phyloP scores from a whole-genome alignment of 2,329 filamentous ascomycete species.

The Beauveria rudraprayagi region DNA sequence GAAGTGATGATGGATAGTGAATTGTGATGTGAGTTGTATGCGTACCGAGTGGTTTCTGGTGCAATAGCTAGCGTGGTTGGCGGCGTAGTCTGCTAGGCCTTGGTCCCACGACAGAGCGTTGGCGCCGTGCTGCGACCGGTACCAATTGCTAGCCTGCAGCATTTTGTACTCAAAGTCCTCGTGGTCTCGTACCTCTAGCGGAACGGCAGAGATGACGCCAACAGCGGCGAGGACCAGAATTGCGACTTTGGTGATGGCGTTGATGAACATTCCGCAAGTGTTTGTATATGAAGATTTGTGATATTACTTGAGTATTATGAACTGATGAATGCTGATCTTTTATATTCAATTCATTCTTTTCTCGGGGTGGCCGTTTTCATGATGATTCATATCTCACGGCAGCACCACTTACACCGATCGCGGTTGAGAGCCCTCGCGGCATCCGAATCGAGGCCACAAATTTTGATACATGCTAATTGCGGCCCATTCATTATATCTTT shows the following conservation, averaged over 20 bases:
- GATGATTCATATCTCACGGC: neutral
- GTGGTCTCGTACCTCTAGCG: neutral
- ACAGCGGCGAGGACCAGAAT: neutral
- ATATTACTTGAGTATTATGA: neutral
- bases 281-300: neutral
- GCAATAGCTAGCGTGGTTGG: slow-evolving; percentile 53
- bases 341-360: too few species aligned
- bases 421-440: too few species aligned
- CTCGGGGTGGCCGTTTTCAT: neutral
- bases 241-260: neutral
- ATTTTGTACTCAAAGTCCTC: slow-evolving; percentile 9
- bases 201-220: neutral
- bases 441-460: too few species aligned
- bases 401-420: neutral
- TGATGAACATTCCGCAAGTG: neutral
- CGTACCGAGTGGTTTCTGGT: slow-evolving; percentile 38
- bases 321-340: too few species aligned
- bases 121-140: slow-evolving; percentile 70
- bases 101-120: slow-evolving; percentile 53
- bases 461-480: too few species aligned
- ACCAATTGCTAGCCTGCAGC: slow-evolving; percentile 68
- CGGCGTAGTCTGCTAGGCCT: slow-evolving; percentile 51
- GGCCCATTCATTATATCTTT: neutral
- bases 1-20: too few species aligned
- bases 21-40: too few species aligned